Percentiles rank a stretch among this genome's conserved stretches.
These are phyloP conservation scores for Citrus sp. DNA, from an alignment of 345 rosid species.

Conservation along the genomic window DNA sequence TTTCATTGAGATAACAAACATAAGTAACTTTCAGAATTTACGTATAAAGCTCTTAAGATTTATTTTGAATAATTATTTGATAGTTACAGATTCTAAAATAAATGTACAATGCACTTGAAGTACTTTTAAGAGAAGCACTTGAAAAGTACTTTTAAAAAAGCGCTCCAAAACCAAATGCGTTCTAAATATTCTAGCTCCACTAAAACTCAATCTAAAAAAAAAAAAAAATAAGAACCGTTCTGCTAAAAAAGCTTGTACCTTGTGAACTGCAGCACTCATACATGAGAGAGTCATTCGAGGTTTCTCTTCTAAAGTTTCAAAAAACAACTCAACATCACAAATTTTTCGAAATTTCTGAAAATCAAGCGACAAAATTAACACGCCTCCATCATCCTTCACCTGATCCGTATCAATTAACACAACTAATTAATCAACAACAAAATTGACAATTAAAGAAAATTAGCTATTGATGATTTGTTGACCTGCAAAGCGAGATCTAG, in stretches of 20 bases:
- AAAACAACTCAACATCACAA: slow-evolving; percentile 52
- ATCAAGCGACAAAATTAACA: slow-evolving; percentile 58
- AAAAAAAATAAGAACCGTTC: neutral
- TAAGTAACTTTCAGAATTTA: neutral
- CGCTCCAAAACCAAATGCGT: neutral
- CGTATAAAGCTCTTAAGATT: neutral
- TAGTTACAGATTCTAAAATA: too few relatives aligned
- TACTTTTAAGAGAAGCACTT: neutral
- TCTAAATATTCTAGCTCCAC: slow-evolving; percentile 5
- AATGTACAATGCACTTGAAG: neutral
- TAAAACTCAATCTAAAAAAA: neutral
- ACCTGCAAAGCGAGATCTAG: slow-evolving; percentile 65
- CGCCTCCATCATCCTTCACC: slow-evolving; percentile 61
- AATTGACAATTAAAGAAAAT: neutral
- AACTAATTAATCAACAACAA: neutral
- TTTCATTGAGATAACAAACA: neutral
- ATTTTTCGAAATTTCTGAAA: slow-evolving; percentile 61
- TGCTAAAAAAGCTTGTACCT: slow-evolving; percentile 37
- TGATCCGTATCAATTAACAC: slow-evolving; percentile 25
- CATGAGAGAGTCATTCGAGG: slow-evolving; percentile 78
- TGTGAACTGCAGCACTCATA: slow-evolving; percentile 79
- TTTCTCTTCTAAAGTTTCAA: slow-evolving; percentile 53
- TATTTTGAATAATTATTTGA: too few relatives aligned
- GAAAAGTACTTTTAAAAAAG: neutral
- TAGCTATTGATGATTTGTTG: neutral